Conservation (phyloP, 2,329 filamentous ascomycete genomes). For the Cryphonectria japonica region DNA sequence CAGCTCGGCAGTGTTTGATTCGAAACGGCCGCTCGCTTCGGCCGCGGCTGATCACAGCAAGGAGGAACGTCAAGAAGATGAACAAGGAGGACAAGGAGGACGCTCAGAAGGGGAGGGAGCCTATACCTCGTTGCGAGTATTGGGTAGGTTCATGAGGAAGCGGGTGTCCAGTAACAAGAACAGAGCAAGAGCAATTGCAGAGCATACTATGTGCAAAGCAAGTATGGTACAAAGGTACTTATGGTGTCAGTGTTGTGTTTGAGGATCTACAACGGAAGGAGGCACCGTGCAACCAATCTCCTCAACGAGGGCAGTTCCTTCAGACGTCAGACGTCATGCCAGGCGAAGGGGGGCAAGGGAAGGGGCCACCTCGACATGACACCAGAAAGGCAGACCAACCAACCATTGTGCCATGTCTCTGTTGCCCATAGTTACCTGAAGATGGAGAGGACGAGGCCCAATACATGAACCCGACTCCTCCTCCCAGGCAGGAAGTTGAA, state of each 20-base stretch:
- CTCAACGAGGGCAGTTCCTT: background rate
- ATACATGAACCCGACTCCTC: no score
- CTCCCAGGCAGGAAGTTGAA: no score
- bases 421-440: background rate
- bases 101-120: background rate
- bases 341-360: background rate
- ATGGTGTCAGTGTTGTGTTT: background rate
- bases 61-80: background rate
- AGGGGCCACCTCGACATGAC: background rate
- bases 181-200: background rate
- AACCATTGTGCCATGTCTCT: background rate
- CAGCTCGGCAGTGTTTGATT: background rate
- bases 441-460: background rate
- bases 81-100: background rate
- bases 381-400: no score
- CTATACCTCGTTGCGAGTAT: background rate
- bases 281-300: background rate
- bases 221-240: no score
- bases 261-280: background rate
- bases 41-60: background rate
- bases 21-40: constrained; percentile 2
- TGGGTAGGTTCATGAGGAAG: background rate
- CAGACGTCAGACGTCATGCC: background rate
- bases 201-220: background rate
- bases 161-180: no score